Conservation (phyloP, 2,329 filamentous ascomycete genomes). For the Xylaria sp. region DNA sequence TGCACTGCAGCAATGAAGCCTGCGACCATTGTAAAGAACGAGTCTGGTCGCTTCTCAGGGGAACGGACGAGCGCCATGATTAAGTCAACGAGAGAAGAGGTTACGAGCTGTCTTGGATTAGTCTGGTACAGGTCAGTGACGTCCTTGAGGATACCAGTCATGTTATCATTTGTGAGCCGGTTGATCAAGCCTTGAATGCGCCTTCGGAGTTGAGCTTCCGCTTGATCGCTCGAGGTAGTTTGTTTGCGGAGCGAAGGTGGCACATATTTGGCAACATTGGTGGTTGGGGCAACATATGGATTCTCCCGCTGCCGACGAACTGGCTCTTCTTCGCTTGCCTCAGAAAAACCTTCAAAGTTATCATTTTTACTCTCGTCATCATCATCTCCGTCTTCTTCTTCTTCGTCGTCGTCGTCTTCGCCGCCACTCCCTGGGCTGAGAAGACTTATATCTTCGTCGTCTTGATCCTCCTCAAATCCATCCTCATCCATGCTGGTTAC, state of each 20-base stretch:
- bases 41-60: constrained; percentile 81
- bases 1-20: constrained; percentile 91
- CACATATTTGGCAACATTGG: constrained; percentile 77
- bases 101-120: constrained; percentile 89
- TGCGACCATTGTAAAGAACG: constrained; percentile 89
- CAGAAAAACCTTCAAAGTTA: constrained; percentile 55
- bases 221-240: constrained; percentile 72
- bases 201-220: constrained; percentile 75
- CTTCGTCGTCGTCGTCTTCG: constrained; percentile 43
- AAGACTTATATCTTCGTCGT: constrained; percentile 36
- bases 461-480: constrained; percentile 42
- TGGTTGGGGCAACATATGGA: constrained; percentile 82
- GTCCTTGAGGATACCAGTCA: constrained; percentile 84
- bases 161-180: constrained; percentile 89
- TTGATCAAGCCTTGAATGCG: constrained; percentile 92
- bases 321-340: constrained; percentile 50
- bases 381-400: constrained; percentile 8
- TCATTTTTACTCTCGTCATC: constrained; percentile 53
- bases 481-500: constrained; percentile 35
- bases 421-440: constrained; percentile 44
- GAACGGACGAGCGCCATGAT: constrained; percentile 84
- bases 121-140: constrained; percentile 85
- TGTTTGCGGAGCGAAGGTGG: constrained; percentile 83
- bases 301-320: constrained; percentile 76
- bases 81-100: constrained; percentile 79